Base-by-base conservation (phyloP, 2,329 filamentous ascomycete species). In the Pseudocercospora cruenta region DNA sequence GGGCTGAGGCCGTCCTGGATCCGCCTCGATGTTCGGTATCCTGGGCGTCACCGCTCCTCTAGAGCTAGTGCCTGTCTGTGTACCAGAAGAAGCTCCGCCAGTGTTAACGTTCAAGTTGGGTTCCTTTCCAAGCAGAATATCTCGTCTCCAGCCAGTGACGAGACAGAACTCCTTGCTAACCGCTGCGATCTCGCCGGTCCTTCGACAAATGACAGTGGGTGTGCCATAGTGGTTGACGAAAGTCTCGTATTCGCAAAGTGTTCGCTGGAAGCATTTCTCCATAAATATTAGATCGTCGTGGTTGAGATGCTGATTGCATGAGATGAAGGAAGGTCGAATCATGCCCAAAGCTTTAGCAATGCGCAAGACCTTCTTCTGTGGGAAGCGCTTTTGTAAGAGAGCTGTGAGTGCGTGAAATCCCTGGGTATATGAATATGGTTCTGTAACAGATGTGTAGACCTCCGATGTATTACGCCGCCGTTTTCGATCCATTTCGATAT, bases 91-190 rank as follows among this genome's bases (percentile, higher is more conserved):
- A 26, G 83, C 81, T 57, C 84, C 83, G 45, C 89, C 91, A 0
- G 86, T 87, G 78, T 97, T 96, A 76, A 93, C 87, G 75, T 98
- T 98, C 22, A 92, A 82, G 74, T 98, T 98, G 1, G 91, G 86
- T 74, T 93, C 91, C 73, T 93, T 92, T 58, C 95, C 95, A 0
- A 98, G 84, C 0, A 99, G 83, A 0, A 98, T 89, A 57, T 95
- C 91, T 75, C 93, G 94, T 60, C 89, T 91, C 95, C 95, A 99
- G 4, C 94, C 95, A 0, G 95, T 97, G 62, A 99, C 82, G 31
- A 96, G 91, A n/a, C 90, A 93, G 72, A 99, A 99, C 78, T 98
- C 95, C 79, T 97, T 97, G 77, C 95, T 96, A 22, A 96, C 93
- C 3, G 92, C 92, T 0, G 93, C 94, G n/a, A 99, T 89, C 78